These are phyloP conservation scores for Citrus hindsii DNA, from an alignment of 345 rosid species.

Conservation along the genomic window DNA sequence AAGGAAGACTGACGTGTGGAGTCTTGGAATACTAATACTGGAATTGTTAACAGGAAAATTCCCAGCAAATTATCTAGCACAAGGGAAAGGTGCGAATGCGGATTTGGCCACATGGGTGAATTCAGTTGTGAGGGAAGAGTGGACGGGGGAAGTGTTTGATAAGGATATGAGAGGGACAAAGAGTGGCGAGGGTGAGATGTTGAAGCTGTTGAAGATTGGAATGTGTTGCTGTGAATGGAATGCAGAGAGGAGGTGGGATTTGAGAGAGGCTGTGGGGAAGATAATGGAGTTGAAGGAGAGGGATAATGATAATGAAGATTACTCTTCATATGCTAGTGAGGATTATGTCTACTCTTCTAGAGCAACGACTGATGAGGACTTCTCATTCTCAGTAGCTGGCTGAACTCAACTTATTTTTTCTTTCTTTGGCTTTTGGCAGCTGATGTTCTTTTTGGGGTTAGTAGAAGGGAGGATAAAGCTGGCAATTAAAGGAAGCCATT, in stretches of 20 bases:
- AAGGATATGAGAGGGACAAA: constrained; percentile 63
- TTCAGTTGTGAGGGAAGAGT: constrained; percentile 69
- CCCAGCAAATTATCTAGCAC: constrained; percentile 66
- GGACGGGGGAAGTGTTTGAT: constrained; percentile 86
- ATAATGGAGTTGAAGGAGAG: constrained; percentile 58
- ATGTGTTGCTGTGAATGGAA: constrained; percentile 84
- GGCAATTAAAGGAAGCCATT: too few relatives aligned
- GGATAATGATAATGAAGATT: constrained; percentile 43
- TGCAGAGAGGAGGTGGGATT: constrained; percentile 61
- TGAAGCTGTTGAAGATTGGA: constrained; percentile 78
- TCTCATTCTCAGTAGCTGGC: constrained; percentile 42
- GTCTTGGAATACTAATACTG: constrained; percentile 77
- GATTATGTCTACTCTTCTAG: constrained; percentile 54
- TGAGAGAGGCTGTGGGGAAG: constrained; percentile 53
- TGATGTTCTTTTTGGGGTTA: too few relatives aligned
- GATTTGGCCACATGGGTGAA: constrained; percentile 79
- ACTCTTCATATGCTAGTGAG: constrained; percentile 55
- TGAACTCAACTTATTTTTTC: background rate
- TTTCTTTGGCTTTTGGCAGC: background rate
- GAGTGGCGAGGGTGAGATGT: constrained; percentile 67
- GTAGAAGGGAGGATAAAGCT: too few relatives aligned
- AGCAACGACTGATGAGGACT: constrained; percentile 52
- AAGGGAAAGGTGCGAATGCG: constrained; percentile 48
- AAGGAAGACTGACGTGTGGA: constrained; percentile 78
- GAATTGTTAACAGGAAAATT: constrained; percentile 82